Conservation (phyloP, 2,329 filamentous ascomycete genomes). For the Saccharata proteae region DNA sequence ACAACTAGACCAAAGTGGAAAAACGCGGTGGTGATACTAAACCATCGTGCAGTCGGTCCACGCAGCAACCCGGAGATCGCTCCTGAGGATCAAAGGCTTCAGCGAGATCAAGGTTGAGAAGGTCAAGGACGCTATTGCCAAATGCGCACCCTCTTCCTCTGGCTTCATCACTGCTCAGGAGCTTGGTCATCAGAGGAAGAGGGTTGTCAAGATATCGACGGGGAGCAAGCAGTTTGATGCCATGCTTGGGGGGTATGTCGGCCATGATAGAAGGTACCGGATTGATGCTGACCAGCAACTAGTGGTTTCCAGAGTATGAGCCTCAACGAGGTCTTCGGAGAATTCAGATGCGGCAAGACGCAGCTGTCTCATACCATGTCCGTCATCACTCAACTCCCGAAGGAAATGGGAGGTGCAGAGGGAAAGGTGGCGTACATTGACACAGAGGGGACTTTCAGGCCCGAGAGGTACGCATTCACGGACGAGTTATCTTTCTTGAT, state of each 20-base stretch:
- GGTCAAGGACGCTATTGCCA: constrained; percentile 54
- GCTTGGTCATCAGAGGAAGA: constrained; percentile 49
- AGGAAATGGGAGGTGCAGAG: constrained; percentile 52
- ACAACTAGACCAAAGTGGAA: too few species aligned
- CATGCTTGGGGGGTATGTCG: constrained; percentile 47
- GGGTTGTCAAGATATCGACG: constrained; percentile 53
- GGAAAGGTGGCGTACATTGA: constrained; percentile 58
- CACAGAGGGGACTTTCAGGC: too few species aligned
- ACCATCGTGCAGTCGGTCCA: constrained; percentile 40
- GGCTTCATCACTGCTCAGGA: constrained; percentile 57
- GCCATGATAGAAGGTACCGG: not conserved
- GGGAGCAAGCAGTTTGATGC: constrained; percentile 58
- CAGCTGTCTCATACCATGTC: constrained; percentile 59
- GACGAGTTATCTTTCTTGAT: too few species aligned
- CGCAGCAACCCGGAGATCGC: constrained; percentile 44
- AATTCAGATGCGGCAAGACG: constrained; percentile 56
- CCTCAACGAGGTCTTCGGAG: constrained; percentile 53
- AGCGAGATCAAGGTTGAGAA: constrained; percentile 61
- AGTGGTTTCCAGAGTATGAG: constrained; percentile 60
- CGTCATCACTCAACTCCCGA: constrained; percentile 48
- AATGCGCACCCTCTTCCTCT: constrained; percentile 46
- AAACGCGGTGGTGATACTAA: too few species aligned
- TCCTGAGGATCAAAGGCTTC: constrained; percentile 58
- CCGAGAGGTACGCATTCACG: too few species aligned
- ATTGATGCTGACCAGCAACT: constrained; percentile 10